phyloP scores from a whole-genome alignment of 257 asterid species.

The Scutellaria minor region DNA sequence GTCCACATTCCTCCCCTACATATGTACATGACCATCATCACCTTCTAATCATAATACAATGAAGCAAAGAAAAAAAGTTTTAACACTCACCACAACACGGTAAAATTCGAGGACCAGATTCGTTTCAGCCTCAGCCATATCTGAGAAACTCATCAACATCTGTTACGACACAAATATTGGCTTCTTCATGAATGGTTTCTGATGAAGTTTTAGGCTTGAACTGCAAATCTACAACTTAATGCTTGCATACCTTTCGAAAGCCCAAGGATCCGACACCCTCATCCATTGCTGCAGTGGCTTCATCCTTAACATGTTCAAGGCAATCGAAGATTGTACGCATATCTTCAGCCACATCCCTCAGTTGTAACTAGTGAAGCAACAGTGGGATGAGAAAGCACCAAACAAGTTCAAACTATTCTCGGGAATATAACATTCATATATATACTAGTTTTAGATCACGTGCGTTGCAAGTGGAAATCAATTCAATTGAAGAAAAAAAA shows the following conservation, averaged over 20 bases:
- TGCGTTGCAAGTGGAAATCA: no score
- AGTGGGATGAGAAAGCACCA: slow-evolving; percentile 33
- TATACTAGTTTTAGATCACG: no score
- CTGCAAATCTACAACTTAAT: slow-evolving; percentile 7
- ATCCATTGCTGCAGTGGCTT: slow-evolving; percentile 73
- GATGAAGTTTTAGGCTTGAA: slow-evolving; percentile 31
- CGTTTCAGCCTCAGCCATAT: slow-evolving; percentile 91
- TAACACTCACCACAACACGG: slow-evolving; percentile 80
- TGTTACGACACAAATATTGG: slow-evolving; percentile 36
- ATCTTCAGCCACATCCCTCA: slow-evolving; percentile 93
- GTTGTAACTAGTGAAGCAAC: slow-evolving; percentile 65
- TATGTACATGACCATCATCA: not conserved
- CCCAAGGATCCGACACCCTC: slow-evolving; percentile 86
- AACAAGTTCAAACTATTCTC: slow-evolving; percentile 10
- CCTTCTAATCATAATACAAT: slow-evolving; percentile 5
- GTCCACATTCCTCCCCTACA: slow-evolving; percentile 96
- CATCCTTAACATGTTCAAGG: slow-evolving; percentile 88
- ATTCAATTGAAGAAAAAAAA: no score
- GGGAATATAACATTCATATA: no score
- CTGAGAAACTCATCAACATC: slow-evolving; percentile 79
- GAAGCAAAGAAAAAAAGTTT: not conserved
- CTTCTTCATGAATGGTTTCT: slow-evolving; percentile 49
- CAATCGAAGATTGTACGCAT: slow-evolving; percentile 57
- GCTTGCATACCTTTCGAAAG: slow-evolving; percentile 69
- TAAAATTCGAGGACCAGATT: slow-evolving; percentile 78